Evolutionary conservation across 2,329 filamentous ascomycete genomes (phyloP).

Genomic region (Fusarium devonianum): DNA sequence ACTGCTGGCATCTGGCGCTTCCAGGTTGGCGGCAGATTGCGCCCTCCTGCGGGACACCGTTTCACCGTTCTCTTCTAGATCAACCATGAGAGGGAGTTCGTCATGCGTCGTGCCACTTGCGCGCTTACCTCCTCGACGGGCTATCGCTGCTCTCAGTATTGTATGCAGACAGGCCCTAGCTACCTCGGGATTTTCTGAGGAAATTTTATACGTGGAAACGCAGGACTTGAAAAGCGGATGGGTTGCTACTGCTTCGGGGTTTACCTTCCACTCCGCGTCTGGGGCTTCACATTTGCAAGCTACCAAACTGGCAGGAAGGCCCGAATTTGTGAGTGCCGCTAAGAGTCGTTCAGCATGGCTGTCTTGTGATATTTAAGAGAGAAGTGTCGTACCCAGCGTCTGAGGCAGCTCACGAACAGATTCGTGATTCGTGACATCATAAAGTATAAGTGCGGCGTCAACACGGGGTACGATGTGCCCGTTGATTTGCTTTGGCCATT

Average conservation of each 20-base stretch:
- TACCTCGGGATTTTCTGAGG: conserved; percentile 72
- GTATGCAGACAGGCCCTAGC: conserved; percentile 78
- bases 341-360: conserved; percentile 12
- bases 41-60: conserved; percentile 61
- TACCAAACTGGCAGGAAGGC: conserved; percentile 80
- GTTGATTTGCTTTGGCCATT: conserved; percentile 73
- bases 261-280: conserved; percentile 72
- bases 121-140: conserved; percentile 68
- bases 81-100: not conserved
- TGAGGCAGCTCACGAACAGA: conserved; percentile 78
- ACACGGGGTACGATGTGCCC: conserved; percentile 76
- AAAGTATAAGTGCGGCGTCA: conserved; percentile 84
- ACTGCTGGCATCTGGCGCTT: conserved; percentile 59
- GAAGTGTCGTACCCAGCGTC: conserved; percentile 69
- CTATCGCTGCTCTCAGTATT: conserved; percentile 75
- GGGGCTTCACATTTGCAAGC: conserved; percentile 90
- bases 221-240: conserved; percentile 72
- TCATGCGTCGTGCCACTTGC: not conserved
- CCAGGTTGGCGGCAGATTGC: conserved; percentile 68
- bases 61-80: conserved; percentile 52
- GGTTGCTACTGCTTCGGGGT: conserved; percentile 68
- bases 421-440: conserved; percentile 82
- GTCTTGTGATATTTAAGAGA: not conserved
- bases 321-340: conserved; percentile 78
- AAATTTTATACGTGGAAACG: conserved; percentile 77